These are phyloP conservation scores for Penicillium sp. DNA, from an alignment of 2,329 filamentous ascomycete species.

Conservation along the genomic window DNA sequence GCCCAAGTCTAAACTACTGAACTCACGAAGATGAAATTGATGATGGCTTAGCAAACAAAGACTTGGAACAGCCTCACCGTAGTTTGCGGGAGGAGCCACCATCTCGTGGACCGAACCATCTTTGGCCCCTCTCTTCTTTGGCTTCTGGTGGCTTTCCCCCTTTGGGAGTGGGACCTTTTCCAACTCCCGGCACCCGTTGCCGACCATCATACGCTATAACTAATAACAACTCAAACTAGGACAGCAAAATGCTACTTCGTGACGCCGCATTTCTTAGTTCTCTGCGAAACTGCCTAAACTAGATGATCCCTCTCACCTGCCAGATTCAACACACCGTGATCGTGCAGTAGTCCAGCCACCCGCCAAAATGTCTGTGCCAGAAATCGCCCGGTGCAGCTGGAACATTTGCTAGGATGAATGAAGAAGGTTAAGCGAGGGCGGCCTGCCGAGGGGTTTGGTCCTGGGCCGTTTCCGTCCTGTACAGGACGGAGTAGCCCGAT, in stretches of 20 bases:
- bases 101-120: conserved; percentile 22
- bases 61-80: conserved; percentile 24
- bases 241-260: neutral
- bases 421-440: conserved; percentile 26
- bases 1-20: neutral
- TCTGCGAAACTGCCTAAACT: neutral
- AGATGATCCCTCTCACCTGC: conserved; percentile 9
- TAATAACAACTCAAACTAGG: neutral
- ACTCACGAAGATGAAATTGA: neutral
- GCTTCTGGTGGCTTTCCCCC: neutral
- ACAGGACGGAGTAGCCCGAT: neutral
- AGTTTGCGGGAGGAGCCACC: conserved; percentile 18
- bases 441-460: neutral
- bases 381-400: neutral
- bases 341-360: conserved; percentile 19
- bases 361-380: conserved; percentile 4
- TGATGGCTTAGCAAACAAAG: neutral
- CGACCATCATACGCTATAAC: conserved; percentile 8
- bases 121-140: neutral
- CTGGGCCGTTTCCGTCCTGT: neutral
- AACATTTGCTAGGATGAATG: conserved; percentile 17
- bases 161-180: conserved; percentile 14
- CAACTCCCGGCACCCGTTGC: conserved; percentile 23
- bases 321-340: conserved; percentile 18
- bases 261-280: neutral